Conservation (phyloP, 1,284 basidiomycete genomes). For the Ceratorhiza oryzae-sativae region DNA sequence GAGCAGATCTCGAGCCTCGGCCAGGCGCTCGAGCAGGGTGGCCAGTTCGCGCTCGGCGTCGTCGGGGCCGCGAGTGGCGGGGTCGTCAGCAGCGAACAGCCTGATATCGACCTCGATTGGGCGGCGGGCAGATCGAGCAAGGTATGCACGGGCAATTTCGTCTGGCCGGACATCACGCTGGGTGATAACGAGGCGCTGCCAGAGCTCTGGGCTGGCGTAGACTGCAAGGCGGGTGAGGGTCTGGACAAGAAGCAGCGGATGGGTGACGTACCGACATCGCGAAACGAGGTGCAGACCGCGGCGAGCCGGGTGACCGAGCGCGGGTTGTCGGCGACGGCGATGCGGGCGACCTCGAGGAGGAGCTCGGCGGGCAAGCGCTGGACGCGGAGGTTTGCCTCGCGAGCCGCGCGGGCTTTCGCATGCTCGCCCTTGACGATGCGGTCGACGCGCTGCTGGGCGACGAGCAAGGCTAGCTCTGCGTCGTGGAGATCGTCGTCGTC, state of each 20-base stretch:
- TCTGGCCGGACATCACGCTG: conserved; percentile 23
- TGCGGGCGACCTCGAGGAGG: conserved; percentile 15
- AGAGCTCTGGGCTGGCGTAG: conserved; percentile 29
- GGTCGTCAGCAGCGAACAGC: conserved; percentile 27
- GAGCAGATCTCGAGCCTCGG: conserved; percentile 21
- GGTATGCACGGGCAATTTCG: conserved; percentile 12
- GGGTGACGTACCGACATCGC: conserved; percentile 8
- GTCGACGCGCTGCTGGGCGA: conserved; percentile 13
- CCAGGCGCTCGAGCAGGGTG: conserved; percentile 12
- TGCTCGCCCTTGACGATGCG: not conserved
- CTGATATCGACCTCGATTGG: conserved; percentile 10
- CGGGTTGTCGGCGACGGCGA: conserved; percentile 19
- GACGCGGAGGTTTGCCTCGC: conserved; percentile 20
- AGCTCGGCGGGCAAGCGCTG: conserved; percentile 21
- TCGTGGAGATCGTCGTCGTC: conserved; percentile 21
- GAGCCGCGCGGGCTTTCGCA: conserved; percentile 9
- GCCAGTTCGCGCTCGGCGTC: conserved; percentile 31
- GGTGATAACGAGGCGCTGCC: conserved; percentile 32
- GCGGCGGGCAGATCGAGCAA: conserved; percentile 19
- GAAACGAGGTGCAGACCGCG: conserved; percentile 28
- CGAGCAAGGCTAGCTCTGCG: conserved; percentile 5
- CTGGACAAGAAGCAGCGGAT: not conserved
- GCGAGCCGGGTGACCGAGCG: conserved; percentile 20
- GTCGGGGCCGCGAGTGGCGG: conserved; percentile 22
- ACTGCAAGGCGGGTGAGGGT: not conserved